Evolutionary conservation across 2,329 filamentous ascomycete genomes (phyloP), one percentile per base, ranked within the genome.

Genomic region (Fusarium sp.): DNA sequence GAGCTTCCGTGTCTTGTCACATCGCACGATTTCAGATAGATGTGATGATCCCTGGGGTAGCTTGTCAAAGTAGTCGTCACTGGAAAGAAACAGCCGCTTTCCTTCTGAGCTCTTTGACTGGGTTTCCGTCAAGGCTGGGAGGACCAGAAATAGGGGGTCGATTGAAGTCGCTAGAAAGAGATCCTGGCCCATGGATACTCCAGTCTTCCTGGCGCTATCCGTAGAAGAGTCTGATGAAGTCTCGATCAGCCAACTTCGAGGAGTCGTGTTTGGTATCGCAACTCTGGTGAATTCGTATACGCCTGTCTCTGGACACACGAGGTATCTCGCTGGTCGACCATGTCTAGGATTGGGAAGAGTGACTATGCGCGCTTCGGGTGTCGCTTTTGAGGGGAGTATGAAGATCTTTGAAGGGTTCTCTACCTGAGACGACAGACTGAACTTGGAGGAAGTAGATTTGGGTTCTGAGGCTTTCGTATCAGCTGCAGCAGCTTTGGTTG

Each of bases 101-200:
- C 85, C 81, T 54, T 87, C 84, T 30, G 85, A 84, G 17, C 80
- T 77, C 51, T 85, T 85, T 18, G 79, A 60, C 58, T 82, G 81
- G 39, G 83, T 77, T 44, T 89, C 82, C 3, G 85, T 83, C 4
- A 98, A 87, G 8, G 91, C 88, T 1, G 96, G 93, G 3, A 98
- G 85, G 8, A 97, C 80, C 57, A 98, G 86, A 83, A 98, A 98
- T 7, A 98, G 80, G 10, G 94, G 89, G 81, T 99, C 96, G 62
- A 98, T 86, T 5, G 91, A 89, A 3, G 96, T 98, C 14, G 96
- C 94, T 67, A 98, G 83, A 77, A 93, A 92, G n/a, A 98, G 84
- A 68, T 95, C 91, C 39, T 94, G 90, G 48, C 87, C 87, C 77
- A 91, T 91, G 39, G 91, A 88, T 30, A 94, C 75, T 32, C 80